Conservation (phyloP, 805 yeast species). For the Teunomyces gatunensis region DNA sequence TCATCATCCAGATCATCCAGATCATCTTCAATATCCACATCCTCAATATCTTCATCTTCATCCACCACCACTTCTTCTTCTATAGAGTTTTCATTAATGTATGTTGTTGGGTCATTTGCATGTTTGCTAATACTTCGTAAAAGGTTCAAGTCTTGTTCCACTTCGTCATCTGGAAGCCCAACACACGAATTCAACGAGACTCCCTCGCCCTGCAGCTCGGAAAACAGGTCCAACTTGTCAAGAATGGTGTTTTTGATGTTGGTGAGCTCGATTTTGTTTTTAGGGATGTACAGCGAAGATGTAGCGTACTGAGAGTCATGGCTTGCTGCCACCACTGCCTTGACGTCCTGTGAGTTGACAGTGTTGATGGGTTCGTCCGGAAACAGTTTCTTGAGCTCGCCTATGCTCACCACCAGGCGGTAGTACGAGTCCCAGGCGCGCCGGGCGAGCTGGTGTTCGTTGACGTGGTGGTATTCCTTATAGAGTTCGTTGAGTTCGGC, state of each 20-base stretch:
- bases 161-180: conserved; percentile 23
- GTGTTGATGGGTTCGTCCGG: conserved; percentile 4
- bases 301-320: conserved; percentile 21
- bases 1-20: not conserved
- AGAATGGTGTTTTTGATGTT: conserved; percentile 21
- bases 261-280: conserved; percentile 32
- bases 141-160: conserved; percentile 21
- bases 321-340: conserved; percentile 3
- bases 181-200: conserved; percentile 15
- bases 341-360: conserved; percentile 7
- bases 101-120: not conserved
- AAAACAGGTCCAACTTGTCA: conserved; percentile 2
- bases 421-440: conserved; percentile 20
- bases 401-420: conserved; percentile 22
- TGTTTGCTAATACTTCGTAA: conserved; percentile 11
- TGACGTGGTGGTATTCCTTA: conserved; percentile 27
- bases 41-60: conserved; percentile 1
- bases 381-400: conserved; percentile 11
- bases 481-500: conserved; percentile 26
- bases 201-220: conserved; percentile 3
- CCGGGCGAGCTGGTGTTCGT: conserved; percentile 10
- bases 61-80: conserved; percentile 3
- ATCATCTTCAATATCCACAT: not conserved
- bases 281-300: conserved; percentile 22
- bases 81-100: conserved; percentile 1